Evolutionary conservation across 352 stramenopile species (phyloP).

Genomic region (Phytopythium litorale): DNA sequence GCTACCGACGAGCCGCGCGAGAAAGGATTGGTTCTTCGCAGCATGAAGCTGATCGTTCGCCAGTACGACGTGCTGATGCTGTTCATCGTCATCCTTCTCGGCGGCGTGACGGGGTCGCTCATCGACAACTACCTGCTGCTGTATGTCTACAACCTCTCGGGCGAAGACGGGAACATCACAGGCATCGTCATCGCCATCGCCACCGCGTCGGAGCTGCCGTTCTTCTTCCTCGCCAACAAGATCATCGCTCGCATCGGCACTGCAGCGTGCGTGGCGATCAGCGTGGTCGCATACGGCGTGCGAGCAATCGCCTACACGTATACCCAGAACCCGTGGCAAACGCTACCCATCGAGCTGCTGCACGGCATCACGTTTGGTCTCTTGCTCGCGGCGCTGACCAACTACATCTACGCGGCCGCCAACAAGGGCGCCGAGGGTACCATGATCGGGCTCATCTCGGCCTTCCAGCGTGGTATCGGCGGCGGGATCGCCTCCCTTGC

Average conservation of each 20-base stretch:
- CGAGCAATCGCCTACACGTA: too few species aligned
- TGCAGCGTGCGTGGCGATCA: constrained; percentile 24
- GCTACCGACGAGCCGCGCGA: too few species aligned
- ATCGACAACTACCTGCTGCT: constrained; percentile 41
- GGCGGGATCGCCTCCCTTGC: too few species aligned
- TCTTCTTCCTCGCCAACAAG: constrained; percentile 39
- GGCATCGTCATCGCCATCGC: constrained; percentile 15
- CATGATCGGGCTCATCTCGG: constrained; percentile 25
- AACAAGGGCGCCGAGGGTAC: constrained; percentile 28
- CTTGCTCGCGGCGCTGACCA: constrained; percentile 28
- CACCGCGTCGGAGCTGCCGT: constrained; percentile 32
- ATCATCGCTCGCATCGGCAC: constrained; percentile 33
- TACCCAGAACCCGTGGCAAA: constrained; percentile 19
- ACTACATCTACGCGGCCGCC: constrained; percentile 39
- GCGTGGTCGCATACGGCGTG: too few species aligned
- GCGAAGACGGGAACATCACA: constrained; percentile 28
- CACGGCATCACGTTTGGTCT: constrained; percentile 10
- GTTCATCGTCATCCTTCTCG: constrained; percentile 28
- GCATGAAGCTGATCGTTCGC: constrained; percentile 12
- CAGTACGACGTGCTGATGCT: constrained; percentile 29
- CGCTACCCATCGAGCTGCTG: constrained; percentile 8
- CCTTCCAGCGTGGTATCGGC: too few species aligned
- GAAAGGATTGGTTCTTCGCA: constrained; percentile 11
- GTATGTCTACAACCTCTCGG: constrained; percentile 42
- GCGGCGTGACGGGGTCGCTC: constrained; percentile 35